Conservation (phyloP, 2,329 filamentous ascomycete species). For the Fusarium denticulatum region DNA sequence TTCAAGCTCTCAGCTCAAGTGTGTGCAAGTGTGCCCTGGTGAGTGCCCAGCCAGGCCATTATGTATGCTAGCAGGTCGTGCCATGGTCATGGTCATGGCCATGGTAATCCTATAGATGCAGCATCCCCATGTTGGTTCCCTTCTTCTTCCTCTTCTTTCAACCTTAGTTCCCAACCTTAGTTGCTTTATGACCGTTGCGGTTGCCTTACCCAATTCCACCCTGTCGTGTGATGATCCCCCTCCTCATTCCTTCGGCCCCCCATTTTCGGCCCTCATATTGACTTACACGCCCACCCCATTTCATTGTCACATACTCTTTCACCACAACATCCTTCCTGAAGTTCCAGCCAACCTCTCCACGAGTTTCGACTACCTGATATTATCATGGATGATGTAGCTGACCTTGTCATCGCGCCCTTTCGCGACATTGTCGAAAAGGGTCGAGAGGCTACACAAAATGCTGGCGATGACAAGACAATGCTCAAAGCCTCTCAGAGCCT, state of each 20-base stretch:
- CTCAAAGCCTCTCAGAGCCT: slow-evolving; percentile 59
- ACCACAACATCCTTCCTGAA: neutral
- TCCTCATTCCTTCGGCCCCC: slow-evolving; percentile 14
- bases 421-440: slow-evolving; percentile 64
- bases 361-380: neutral
- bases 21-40: slow-evolving; percentile 28
- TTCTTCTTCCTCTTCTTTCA: slow-evolving; percentile 9
- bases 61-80: slow-evolving; percentile 15
- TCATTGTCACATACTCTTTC: slow-evolving; percentile 1
- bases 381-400: slow-evolving; percentile 53
- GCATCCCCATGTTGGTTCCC: slow-evolving; percentile 15
- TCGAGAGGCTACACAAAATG: slow-evolving; percentile 58
- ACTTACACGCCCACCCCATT: slow-evolving; percentile 41
- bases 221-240: slow-evolving; percentile 36
- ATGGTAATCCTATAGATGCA: slow-evolving; percentile 4
- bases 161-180: slow-evolving; percentile 5
- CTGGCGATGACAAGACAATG: slow-evolving; percentile 57
- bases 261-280: slow-evolving; percentile 35
- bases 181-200: neutral
- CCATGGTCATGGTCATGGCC: neutral
- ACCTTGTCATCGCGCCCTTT: slow-evolving; percentile 62
- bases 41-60: slow-evolving; percentile 23
- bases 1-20: slow-evolving; percentile 19
- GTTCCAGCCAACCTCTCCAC: neutral
- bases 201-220: slow-evolving; percentile 18